Evolutionary conservation across 2,329 filamentous ascomycete species (phyloP), one percentile per base, ranked within the genome.

Genomic region (Venturia pyrina): DNA sequence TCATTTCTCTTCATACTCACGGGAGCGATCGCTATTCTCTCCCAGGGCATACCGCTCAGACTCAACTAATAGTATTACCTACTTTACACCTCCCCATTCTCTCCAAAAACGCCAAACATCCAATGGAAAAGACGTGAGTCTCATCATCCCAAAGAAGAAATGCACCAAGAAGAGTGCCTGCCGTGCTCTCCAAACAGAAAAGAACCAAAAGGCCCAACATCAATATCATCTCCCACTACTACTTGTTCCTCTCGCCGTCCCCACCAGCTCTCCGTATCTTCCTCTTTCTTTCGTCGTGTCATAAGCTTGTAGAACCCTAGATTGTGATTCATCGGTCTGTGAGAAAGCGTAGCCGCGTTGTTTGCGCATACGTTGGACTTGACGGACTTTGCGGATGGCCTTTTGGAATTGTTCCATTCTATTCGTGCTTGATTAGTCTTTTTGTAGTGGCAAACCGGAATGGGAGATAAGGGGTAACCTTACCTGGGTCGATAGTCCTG

Each of bases 321-420:
- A 96, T 79, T 98, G 95, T 72, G 89, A 91, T 78, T 99, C 95
- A 75, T 99, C 95, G 67, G 93, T 96, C 78, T 97, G 93, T 71
- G 91, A 96, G 78, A 99, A 99, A 68, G 95, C 95, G 75, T 99
- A 99, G 43, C 95, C 95, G 73, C 95, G 89, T 80, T 99, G 95
- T 80, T 99, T 99, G 75, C 95, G 91, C 95, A 98, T 99, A 69
- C 95, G 90, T 79, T 98, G 95, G 50, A 98, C 95, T 78, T 99
- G 95, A 63, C 95, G 87, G 64, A 99, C 95, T 80, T 99, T 99
- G 73, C 95, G 89, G 74, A 99, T 98, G 28, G 95, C 95, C 79
- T 99, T 99, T 79, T 99, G 95, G 82, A 99, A 99, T 79, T 99
- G 95, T 74, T 99, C 95, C 95, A 99, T 99, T 74, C 90, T 93